Percentiles rank a stretch among this genome's conserved stretches.
Evolutionary conservation across 495 filamentous ascomycete species (phyloP).

Genomic region (Tetracladium marchalianum): DNA sequence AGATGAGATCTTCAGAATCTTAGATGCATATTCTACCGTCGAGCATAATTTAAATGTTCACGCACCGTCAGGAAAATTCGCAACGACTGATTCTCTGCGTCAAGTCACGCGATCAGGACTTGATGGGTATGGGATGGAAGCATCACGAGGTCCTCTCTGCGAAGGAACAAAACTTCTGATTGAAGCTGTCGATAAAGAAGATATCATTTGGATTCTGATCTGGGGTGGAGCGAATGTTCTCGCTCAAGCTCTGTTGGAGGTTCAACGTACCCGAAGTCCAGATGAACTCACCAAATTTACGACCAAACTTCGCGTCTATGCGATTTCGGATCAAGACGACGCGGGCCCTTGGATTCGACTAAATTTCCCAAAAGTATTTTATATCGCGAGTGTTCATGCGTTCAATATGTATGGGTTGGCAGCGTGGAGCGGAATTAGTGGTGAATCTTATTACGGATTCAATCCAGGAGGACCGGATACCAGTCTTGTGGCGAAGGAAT

Average conservation of each 20-base stretch:
- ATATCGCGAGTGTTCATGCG: conserved; percentile 34
- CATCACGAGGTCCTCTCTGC: conserved; percentile 24
- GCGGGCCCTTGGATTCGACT: conserved; percentile 36
- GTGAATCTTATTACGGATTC: conserved; percentile 33
- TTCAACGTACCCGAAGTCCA: conserved; percentile 20
- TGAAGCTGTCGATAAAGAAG: conserved; percentile 19
- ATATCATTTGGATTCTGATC: conserved; percentile 33
- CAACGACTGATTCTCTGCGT: conserved; percentile 22
- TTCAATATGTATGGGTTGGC: conserved; percentile 39
- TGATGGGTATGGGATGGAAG: conserved; percentile 26
- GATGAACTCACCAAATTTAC: conserved; percentile 23
- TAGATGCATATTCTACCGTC: conserved; percentile 30
- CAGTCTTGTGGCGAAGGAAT: conserved; percentile 28
- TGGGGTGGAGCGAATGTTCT: conserved; percentile 42
- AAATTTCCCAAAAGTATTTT: conserved; percentile 35
- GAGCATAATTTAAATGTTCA: conserved; percentile 33
- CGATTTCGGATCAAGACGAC: conserved; percentile 42
- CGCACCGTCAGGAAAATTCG: conserved; percentile 27
- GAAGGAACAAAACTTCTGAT: conserved; percentile 32
- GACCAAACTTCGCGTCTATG: conserved; percentile 33
- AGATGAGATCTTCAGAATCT: conserved; percentile 29
- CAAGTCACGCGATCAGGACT: conserved; percentile 24
- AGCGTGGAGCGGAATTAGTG: conserved; percentile 37
- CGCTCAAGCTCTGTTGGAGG: conserved; percentile 28
- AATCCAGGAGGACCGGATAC: conserved; percentile 36